These are phyloP conservation scores for Cymbopogon flexuosus DNA, from an alignment of 202 grass and related monocot species.

Conservation along the genomic window DNA sequence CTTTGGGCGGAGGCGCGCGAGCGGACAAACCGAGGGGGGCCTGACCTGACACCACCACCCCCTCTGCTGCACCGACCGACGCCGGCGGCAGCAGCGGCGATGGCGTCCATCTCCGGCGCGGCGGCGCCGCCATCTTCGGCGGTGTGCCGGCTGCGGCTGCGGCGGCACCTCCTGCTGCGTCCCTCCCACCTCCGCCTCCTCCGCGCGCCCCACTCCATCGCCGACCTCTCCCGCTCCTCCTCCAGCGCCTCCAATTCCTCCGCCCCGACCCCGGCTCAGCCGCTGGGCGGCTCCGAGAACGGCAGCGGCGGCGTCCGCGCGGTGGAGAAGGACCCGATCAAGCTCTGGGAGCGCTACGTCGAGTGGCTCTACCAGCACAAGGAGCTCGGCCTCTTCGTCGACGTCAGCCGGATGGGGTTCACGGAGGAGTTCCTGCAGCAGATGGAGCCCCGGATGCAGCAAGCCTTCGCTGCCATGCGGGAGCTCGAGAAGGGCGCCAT, in stretches of 20 bases:
- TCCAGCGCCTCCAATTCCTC: slow-evolving; percentile 27
- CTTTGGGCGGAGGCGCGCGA: background rate
- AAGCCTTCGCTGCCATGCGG: slow-evolving; percentile 67
- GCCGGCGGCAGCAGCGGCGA: slow-evolving; percentile 34
- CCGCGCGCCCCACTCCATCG: background rate
- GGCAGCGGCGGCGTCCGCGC: background rate
- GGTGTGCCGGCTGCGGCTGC: background rate
- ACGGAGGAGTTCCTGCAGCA: slow-evolving; percentile 64
- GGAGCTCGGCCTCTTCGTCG: slow-evolving; percentile 85
- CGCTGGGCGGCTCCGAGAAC: slow-evolving; percentile 23
- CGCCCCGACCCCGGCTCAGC: slow-evolving; percentile 26
- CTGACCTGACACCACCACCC: background rate
- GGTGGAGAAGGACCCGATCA: slow-evolving; percentile 86
- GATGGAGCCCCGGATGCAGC: slow-evolving; percentile 83
- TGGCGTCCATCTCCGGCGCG: slow-evolving; percentile 6
- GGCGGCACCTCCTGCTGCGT: background rate
- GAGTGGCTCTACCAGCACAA: slow-evolving; percentile 99
- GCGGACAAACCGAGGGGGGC: background rate
- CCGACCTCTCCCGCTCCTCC: slow-evolving; percentile 40
- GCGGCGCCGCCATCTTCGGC: background rate
- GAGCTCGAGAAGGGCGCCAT: slow-evolving; percentile 98
- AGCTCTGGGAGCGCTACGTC: slow-evolving; percentile 77
- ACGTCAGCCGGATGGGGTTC: slow-evolving; percentile 94
- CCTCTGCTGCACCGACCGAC: background rate
- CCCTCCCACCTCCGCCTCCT: background rate